These are phyloP conservation scores for Ophiostoma novo-ulmi DNA, from an alignment of 2,329 filamentous ascomycete genomes.

Conservation along the genomic window DNA sequence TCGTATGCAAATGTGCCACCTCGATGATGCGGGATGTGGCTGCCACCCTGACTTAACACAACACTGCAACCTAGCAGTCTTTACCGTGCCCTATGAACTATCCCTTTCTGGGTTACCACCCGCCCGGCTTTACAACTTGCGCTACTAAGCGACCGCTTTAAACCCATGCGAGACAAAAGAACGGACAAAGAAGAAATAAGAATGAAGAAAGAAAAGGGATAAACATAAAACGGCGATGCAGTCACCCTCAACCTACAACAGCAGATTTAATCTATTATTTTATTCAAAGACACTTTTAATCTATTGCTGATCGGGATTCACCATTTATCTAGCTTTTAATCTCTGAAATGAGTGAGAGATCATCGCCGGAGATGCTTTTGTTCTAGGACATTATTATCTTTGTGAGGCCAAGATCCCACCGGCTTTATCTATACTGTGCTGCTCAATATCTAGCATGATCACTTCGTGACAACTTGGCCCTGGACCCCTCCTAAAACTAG, in stretches of 20 bases:
- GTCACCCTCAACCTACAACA: no score
- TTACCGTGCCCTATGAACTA: background rate
- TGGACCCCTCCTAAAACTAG: background rate
- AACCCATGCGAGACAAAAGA: background rate
- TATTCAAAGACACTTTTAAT: no score
- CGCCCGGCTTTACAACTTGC: background rate
- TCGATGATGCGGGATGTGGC: background rate
- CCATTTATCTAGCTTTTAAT: background rate
- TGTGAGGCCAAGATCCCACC: background rate
- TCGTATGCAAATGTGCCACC: background rate
- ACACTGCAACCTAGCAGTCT: background rate
- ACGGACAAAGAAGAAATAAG: background rate
- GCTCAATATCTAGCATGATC: background rate
- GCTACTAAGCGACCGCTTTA: constrained; percentile 4
- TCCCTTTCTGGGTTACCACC: background rate
- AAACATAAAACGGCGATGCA: background rate
- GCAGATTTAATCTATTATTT: no score
- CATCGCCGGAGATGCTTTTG: background rate
- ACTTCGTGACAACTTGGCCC: no score
- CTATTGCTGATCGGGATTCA: no score
- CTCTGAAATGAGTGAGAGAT: background rate
- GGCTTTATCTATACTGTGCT: background rate
- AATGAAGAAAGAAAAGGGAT: background rate
- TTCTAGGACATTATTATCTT: background rate
- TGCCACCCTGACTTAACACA: background rate